Evolutionary conservation across 495 filamentous ascomycete species (phyloP), one percentile per base, ranked within the genome.

Genomic region (Poronia punctata): DNA sequence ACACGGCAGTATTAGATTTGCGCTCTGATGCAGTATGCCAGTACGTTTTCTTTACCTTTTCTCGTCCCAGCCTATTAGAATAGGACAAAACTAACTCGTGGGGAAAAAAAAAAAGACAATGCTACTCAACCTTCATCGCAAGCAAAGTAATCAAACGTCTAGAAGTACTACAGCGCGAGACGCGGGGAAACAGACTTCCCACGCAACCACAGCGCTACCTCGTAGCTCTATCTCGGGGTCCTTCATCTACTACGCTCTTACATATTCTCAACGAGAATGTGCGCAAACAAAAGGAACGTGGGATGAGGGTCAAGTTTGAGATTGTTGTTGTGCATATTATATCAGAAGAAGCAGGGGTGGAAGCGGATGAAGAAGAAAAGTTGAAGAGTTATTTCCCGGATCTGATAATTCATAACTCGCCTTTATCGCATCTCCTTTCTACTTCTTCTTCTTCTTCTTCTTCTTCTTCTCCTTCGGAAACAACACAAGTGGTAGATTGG

Each of bases 81-180:
- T 8, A 4, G 0, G 4, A 1, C 5, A 12, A 17, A 39, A 4
- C n/a, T 8, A 12, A 1, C 19, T 18, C 2, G 23, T 34, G 36
- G 7, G 38, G 26, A 11, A 12, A 1, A 11, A 18, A 14, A 9
- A 20, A 43, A 90, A 86, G 28, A 61, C 74, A n/a, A 25, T 97
- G 90, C 61, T 94, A 92, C 61, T 56, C 70, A 35, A 72, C 72
- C 52, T 95, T 88, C 60, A 70, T 89, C 38, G 61, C 70, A 19
- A 78, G 74, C 38, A 96, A 96, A 55, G 74, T 79, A 46, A 61
- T 85, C 47, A 87, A 86, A 50, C 84, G 86, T 27, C 83, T 90
- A 68, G 83, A 85, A 53, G 49, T 60, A 19, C 58, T 70, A 4
- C 61, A 60, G 52, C 60, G 61, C 8, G 62, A 67, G 42, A 61